Conservation (phyloP, 371 early-diverging fungal genomes). For the Apophysomyces trapeziformis region DNA sequence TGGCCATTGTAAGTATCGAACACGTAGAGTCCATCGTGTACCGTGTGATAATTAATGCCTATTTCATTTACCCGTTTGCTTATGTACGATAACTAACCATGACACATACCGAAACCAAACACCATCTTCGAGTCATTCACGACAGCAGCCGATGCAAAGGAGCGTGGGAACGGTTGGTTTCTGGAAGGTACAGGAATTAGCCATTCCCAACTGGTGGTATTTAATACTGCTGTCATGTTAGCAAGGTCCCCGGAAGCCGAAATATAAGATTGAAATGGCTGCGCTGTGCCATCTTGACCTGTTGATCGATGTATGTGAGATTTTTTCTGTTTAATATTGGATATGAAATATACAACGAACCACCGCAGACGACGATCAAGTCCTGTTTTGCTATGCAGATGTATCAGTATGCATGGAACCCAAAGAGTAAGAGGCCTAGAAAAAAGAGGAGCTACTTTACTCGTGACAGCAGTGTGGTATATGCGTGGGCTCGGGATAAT, state of each 20-base stretch:
- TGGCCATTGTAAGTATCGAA: conserved; percentile 22
- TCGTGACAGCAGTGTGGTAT: conserved; percentile 40
- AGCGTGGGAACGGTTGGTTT: conserved; percentile 39
- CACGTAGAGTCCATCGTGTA: conserved; percentile 36
- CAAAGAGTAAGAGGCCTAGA: background rate
- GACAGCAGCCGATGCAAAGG: conserved; percentile 29
- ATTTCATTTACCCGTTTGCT: background rate
- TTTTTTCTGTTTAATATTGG: background rate
- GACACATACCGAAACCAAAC: conserved; percentile 33
- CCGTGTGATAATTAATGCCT: conserved; percentile 39
- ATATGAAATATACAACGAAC: background rate
- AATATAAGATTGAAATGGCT: conserved; percentile 39
- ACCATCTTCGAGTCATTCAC: conserved; percentile 36
- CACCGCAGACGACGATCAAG: conserved; percentile 33
- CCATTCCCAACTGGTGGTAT: conserved; percentile 34
- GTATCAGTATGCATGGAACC: background rate
- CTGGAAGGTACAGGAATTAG: conserved; percentile 27
- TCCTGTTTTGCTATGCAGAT: conserved; percentile 22
- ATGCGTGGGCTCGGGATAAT: conserved; percentile 28
- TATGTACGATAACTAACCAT: background rate
- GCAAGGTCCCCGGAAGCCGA: conserved; percentile 18
- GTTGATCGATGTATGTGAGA: background rate
- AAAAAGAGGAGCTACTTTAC: conserved; percentile 16
- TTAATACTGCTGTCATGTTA: conserved; percentile 31
- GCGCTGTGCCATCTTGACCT: conserved; percentile 32